phyloP scores from a whole-genome alignment of 1,139 yeast species.

The Candida dubliniensis region DNA sequence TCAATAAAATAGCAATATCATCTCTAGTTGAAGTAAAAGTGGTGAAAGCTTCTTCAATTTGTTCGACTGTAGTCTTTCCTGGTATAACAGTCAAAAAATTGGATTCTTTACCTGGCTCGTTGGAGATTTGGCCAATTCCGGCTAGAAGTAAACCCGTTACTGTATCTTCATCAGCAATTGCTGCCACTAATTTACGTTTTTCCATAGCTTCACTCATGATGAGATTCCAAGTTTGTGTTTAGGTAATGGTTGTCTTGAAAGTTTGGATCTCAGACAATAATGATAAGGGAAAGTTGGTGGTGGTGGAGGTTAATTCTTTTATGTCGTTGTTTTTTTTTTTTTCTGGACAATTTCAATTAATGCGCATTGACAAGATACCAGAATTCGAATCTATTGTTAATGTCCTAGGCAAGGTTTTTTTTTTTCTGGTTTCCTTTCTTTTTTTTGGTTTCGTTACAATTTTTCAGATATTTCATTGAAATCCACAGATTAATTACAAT shows the following conservation, averaged over 20 bases:
- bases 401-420: neutral
- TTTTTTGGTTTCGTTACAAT: neutral
- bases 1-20: slow-evolving; percentile 88
- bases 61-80: slow-evolving; percentile 74
- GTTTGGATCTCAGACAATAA: slow-evolving; percentile 10
- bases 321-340: no score
- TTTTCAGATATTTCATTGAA: neutral
- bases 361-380: no score
- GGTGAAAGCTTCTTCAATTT: slow-evolving; percentile 73
- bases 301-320: no score
- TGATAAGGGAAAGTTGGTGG: no score
- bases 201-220: slow-evolving; percentile 41
- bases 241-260: neutral
- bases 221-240: neutral
- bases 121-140: slow-evolving; percentile 87
- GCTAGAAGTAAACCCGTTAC: slow-evolving; percentile 95
- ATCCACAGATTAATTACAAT: neutral
- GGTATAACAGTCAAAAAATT: slow-evolving; percentile 82
- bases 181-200: slow-evolving; percentile 81
- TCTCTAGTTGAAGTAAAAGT: slow-evolving; percentile 73
- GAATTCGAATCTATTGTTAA: neutral
- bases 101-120: slow-evolving; percentile 64
- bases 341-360: no score
- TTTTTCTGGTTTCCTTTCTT: neutral
- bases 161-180: slow-evolving; percentile 96